A percentile compares a stretch with the other conserved stretches of the same genome.
Conservation (phyloP, 2,329 filamentous ascomycete species). For the Colletotrichum kahawae region DNA sequence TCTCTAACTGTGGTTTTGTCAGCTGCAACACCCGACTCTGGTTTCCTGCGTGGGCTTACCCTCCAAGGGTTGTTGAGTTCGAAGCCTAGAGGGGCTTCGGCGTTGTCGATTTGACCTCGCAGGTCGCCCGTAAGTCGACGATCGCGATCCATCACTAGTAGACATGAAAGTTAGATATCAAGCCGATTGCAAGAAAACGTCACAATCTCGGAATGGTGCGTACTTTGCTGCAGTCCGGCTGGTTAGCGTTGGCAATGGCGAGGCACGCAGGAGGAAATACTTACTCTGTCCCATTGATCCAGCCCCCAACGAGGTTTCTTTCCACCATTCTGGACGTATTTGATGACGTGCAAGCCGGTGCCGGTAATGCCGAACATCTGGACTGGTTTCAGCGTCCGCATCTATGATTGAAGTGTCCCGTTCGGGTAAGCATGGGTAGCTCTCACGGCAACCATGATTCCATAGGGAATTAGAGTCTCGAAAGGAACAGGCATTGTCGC, state of each 20-base stretch:
- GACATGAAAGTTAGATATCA: slow-evolving; percentile 3
- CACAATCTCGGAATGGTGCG: slow-evolving; percentile 14
- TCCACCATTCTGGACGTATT: slow-evolving; percentile 63
- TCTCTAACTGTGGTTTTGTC: slow-evolving; percentile 51
- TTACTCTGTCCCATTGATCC: slow-evolving; percentile 68
- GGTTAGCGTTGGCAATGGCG: slow-evolving; percentile 30
- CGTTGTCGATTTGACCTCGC: slow-evolving; percentile 62
- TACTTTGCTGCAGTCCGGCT: slow-evolving; percentile 57
- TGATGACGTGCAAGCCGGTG: slow-evolving; percentile 61
- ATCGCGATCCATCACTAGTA: slow-evolving; percentile 69
- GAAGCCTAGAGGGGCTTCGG: slow-evolving; percentile 62
- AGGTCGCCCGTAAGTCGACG: slow-evolving; percentile 63
- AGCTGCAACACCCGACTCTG: not conserved
- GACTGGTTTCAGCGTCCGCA: slow-evolving; percentile 27
- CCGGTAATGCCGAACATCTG: slow-evolving; percentile 70
- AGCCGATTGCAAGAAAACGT: not conserved
- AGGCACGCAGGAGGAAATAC: slow-evolving; percentile 23
- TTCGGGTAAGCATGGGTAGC: slow-evolving; percentile 28
- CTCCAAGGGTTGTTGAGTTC: slow-evolving; percentile 69
- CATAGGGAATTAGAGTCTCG: slow-evolving; percentile 68
- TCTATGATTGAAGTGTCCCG: not conserved
- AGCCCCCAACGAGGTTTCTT: slow-evolving; percentile 65
- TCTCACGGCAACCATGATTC: slow-evolving; percentile 64
- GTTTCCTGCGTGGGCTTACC: slow-evolving; percentile 44
- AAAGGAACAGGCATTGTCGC: slow-evolving; percentile 66